Percentiles rank a stretch among this genome's conserved stretches.
These are phyloP conservation scores for Crucihimalaya himalaica DNA, from an alignment of 345 rosid species.

Conservation along the genomic window DNA sequence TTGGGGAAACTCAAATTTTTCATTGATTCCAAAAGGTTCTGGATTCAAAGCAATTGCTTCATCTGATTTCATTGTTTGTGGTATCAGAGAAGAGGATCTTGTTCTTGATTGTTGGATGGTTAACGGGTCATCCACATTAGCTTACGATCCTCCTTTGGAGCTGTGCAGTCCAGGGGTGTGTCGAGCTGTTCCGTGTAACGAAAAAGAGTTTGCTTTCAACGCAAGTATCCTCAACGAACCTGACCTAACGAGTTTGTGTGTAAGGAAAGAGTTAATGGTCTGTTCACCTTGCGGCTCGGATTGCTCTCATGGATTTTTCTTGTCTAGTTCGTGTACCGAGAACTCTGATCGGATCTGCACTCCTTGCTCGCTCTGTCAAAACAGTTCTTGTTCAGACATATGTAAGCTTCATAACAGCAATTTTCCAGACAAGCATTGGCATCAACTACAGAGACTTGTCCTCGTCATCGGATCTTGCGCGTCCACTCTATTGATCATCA, in stretches of 20 bases:
- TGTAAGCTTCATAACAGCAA: constrained; percentile 54
- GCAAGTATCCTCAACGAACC: constrained; percentile 82
- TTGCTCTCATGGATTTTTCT: constrained; percentile 76
- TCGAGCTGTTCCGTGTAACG: constrained; percentile 54
- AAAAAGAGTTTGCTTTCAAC: constrained; percentile 68
- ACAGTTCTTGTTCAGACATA: constrained; percentile 69
- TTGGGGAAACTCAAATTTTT: constrained; percentile 73
- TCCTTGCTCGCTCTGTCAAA: constrained; percentile 91
- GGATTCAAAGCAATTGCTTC: constrained; percentile 92
- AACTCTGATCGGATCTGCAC: constrained; percentile 79
- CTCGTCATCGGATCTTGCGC: constrained; percentile 54
- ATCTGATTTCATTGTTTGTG: constrained; percentile 74
- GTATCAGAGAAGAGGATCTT: constrained; percentile 79
- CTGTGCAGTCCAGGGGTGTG: constrained; percentile 90
- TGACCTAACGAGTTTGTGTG: constrained; percentile 72
- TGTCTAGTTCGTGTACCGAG: constrained; percentile 70
- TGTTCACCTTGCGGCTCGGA: constrained; percentile 76
- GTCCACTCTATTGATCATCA: constrained; percentile 47
- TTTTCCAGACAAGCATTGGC: constrained; percentile 55
- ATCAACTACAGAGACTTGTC: constrained; percentile 44
- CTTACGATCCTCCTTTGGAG: constrained; percentile 79
- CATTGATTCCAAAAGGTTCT: constrained; percentile 63
- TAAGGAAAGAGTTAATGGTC: constrained; percentile 62
- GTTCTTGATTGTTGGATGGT: constrained; percentile 87
- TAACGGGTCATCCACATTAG: constrained; percentile 46